Base-by-base conservation (phyloP, 331 rosid genomes). In the Pyrus hybrid region DNA sequence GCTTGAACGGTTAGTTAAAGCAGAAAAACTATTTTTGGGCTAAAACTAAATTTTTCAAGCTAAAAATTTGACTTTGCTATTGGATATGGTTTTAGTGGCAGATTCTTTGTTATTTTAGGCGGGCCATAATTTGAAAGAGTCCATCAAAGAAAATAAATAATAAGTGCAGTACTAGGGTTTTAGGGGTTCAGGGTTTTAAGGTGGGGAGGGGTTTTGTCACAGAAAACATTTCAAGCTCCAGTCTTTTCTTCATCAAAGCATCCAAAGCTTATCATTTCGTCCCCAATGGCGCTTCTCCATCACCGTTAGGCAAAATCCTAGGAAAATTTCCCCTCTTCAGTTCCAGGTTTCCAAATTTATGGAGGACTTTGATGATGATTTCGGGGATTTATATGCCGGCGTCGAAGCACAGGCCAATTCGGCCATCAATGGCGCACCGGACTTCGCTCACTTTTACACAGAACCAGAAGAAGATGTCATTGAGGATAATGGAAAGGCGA, bases 381-480 rank as follows among this genome's bases (percentile, higher is more conserved):
- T 89, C 25, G 93, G 93, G 51, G 87, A 87, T 35, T 82, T 89
- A 71, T 87, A 89, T 60, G 74, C 87, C 21, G 85, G 81, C 61
- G 68, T 77, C 37, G 84, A 85, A 83, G 47, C 35, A 28, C 86
- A 70, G 54, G 30, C 83, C 23, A 30, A 56, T 47, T 82, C 83
- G 2, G 81, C 73, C 70, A 47, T 75, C 73, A 47, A 77, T 79
- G 54, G 78, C 70, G 54, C 37, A 3, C 32, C 71, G 7, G 43
- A 71, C 49, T 83, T 80, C 20, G n/a, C 80, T 62, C 69, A 33
- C 6, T 30, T 73, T 23, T 75, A 20, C 70, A 12, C 68, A 7
- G 81, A 77, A 8, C 57, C 78, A 4, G 62, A 79, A 65, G 63
- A 51, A n/a, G 62, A 51, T 30, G 18, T 53, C 8, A 23, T 37